A percentile compares a stretch with the other conserved stretches of the same genome.
Evolutionary conservation across 2,329 filamentous ascomycete genomes (phyloP).

Genomic region (Hymenoscyphus infarciens): DNA sequence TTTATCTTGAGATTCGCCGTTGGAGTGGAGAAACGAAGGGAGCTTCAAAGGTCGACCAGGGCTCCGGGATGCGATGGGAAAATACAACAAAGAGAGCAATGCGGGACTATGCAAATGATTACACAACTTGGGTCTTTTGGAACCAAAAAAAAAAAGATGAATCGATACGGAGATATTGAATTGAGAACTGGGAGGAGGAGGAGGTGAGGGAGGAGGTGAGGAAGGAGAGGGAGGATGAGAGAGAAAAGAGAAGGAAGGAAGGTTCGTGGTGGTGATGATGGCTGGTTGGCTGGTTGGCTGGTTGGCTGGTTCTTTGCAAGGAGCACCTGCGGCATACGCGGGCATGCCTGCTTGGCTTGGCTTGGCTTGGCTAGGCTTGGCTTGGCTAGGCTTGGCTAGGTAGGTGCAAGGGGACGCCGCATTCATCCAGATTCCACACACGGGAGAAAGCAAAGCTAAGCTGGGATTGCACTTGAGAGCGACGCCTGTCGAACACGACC

Average conservation of each 20-base stretch:
- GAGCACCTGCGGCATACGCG: background rate
- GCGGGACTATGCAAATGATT: constrained; percentile 12
- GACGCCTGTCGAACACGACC: background rate
- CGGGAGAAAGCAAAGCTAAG: background rate
- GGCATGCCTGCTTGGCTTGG: background rate
- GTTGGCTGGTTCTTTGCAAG: background rate
- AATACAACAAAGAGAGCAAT: constrained; percentile 13
- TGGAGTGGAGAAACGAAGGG: background rate
- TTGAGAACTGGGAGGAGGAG: constrained; percentile 10
- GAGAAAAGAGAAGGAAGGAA: constrained; percentile 10
- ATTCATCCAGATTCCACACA: no score
- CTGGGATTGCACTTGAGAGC: background rate
- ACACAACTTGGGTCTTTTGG: constrained; percentile 4
- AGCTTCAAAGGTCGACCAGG: constrained; percentile 6
- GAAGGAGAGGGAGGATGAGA: constrained; percentile 8
- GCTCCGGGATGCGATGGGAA: constrained; percentile 9
- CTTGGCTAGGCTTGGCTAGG: no score
- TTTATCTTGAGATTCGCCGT: background rate
- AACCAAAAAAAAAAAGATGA: constrained; percentile 5
- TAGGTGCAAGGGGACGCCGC: background rate
- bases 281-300: background rate
- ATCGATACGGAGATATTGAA: constrained; percentile 1
- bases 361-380: no score
- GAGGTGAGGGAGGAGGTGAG: constrained; percentile 11
- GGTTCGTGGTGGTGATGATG: background rate